Evolutionary conservation across 1,284 basidiomycete species (phyloP).

Genomic region (Heterobasidion annosum): DNA sequence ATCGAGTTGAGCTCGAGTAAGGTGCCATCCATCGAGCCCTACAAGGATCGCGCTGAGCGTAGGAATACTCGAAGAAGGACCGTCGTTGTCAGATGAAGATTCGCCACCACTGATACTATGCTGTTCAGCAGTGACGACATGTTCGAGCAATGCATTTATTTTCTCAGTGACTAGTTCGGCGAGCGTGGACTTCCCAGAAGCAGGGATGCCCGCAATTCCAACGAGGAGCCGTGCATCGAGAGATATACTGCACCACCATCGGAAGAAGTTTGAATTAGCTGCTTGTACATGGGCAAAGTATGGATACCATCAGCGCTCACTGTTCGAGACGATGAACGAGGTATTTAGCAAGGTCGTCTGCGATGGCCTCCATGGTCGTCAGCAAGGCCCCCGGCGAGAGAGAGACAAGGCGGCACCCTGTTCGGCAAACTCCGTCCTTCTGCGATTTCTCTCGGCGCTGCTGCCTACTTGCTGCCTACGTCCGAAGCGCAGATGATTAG

Average conservation of each 20-base stretch:
- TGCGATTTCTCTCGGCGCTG: too few species aligned
- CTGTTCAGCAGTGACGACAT: constrained; percentile 7
- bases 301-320: constrained; percentile 9
- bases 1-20: constrained; percentile 59
- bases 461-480: too few species aligned
- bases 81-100: neutral
- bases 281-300: neutral
- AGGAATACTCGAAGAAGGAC: neutral
- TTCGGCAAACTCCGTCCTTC: neutral
- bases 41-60: constrained; percentile 36
- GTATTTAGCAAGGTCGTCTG: constrained; percentile 20
- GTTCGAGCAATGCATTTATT: constrained; percentile 31
- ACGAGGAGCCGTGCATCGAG: constrained; percentile 53
- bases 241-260: constrained; percentile 27
- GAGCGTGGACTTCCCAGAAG: constrained; percentile 77
- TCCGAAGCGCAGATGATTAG: too few species aligned
- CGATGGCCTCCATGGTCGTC: constrained; percentile 22
- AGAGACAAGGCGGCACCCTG: neutral
- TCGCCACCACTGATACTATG: constrained; percentile 8
- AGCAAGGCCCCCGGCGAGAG: neutral
- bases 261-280: neutral
- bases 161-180: constrained; percentile 44
- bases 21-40: constrained; percentile 83
- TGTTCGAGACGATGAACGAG: constrained; percentile 19
- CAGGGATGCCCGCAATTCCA: constrained; percentile 74